phyloP scores from a whole-genome alignment of 2,329 filamentous ascomycete genomes.

The Torrubiellomyces zombiae region DNA sequence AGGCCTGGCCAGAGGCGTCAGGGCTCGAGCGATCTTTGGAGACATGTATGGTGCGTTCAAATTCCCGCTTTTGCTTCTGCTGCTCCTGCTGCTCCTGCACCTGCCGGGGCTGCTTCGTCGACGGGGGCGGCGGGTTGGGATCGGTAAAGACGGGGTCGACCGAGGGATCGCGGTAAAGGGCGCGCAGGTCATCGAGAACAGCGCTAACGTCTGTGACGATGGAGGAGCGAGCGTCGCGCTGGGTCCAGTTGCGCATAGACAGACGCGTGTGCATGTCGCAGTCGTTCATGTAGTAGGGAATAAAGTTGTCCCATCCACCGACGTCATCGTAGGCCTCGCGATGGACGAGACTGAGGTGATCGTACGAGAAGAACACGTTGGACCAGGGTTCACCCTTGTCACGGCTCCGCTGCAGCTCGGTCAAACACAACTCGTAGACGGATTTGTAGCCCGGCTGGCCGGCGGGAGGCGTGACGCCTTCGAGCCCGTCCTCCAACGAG shows the following conservation, averaged over 20 bases:
- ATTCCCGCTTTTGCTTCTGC: neutral
- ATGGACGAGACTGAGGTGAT: slow-evolving; percentile 40
- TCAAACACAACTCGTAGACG: slow-evolving; percentile 22
- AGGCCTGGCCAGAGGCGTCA: slow-evolving; percentile 3
- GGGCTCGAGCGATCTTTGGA: neutral
- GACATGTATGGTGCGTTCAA: neutral
- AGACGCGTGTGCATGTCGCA: slow-evolving; percentile 37
- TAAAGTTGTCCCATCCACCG: slow-evolving; percentile 39
- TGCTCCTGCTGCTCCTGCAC: slow-evolving; percentile 6
- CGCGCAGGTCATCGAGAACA: slow-evolving; percentile 26
- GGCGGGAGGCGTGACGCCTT: slow-evolving; percentile 15
- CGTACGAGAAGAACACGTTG: slow-evolving; percentile 39
- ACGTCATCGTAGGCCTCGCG: slow-evolving; percentile 31
- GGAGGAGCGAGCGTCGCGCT: slow-evolving; percentile 20
- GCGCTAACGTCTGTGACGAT: slow-evolving; percentile 28
- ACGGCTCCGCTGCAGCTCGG: slow-evolving; percentile 16
- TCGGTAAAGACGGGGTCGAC: slow-evolving; percentile 19
- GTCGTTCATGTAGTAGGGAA: slow-evolving; percentile 41
- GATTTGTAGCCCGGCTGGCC: slow-evolving; percentile 21
- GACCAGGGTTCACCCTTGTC: slow-evolving; percentile 26
- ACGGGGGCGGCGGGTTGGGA: slow-evolving; percentile 18
- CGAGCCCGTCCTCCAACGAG: slow-evolving; percentile 22
- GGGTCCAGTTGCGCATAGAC: slow-evolving; percentile 26
- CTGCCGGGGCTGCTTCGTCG: slow-evolving; percentile 3
- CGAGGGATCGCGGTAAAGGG: slow-evolving; percentile 25